Evolutionary conservation across 2,329 filamentous ascomycete genomes (phyloP).

Genomic region (Mycocentrospora acerina): DNA sequence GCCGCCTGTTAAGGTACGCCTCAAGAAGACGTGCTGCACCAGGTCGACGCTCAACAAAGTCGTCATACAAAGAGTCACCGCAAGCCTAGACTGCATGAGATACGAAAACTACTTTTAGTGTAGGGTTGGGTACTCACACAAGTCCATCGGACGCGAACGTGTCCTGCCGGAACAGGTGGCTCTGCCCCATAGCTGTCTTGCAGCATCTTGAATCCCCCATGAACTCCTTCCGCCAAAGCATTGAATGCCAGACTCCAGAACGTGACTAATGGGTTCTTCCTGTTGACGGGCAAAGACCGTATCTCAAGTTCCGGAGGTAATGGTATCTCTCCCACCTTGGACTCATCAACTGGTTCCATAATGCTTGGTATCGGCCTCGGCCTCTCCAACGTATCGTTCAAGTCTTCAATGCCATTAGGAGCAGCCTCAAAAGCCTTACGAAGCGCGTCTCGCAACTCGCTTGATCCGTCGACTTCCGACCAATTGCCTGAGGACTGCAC

Average conservation of each 20-base stretch:
- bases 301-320: slow-evolving; percentile 26
- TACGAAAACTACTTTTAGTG: neutral
- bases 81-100: slow-evolving; percentile 24
- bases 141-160: slow-evolving; percentile 41
- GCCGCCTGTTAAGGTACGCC: slow-evolving; percentile 40
- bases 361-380: slow-evolving; percentile 12
- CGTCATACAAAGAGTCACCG: slow-evolving; percentile 40
- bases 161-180: slow-evolving; percentile 25
- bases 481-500: slow-evolving; percentile 14
- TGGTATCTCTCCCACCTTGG: slow-evolving; percentile 20
- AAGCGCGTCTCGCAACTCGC: slow-evolving; percentile 22
- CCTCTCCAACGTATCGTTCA: neutral
- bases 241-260: slow-evolving; percentile 25
- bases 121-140: slow-evolving; percentile 24
- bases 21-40: slow-evolving; percentile 44
- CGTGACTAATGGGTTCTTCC: slow-evolving; percentile 13
- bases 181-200: slow-evolving; percentile 32
- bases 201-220: slow-evolving; percentile 23
- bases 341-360: slow-evolving; percentile 12
- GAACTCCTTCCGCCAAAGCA: slow-evolving; percentile 20
- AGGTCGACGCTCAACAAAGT: slow-evolving; percentile 40
- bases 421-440: slow-evolving; percentile 12
- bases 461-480: slow-evolving; percentile 19
- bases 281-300: slow-evolving; percentile 9
- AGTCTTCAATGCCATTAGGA: neutral